Base-by-base conservation (phyloP, 352 stramenopile species). In the Phytophthora melonis region DNA sequence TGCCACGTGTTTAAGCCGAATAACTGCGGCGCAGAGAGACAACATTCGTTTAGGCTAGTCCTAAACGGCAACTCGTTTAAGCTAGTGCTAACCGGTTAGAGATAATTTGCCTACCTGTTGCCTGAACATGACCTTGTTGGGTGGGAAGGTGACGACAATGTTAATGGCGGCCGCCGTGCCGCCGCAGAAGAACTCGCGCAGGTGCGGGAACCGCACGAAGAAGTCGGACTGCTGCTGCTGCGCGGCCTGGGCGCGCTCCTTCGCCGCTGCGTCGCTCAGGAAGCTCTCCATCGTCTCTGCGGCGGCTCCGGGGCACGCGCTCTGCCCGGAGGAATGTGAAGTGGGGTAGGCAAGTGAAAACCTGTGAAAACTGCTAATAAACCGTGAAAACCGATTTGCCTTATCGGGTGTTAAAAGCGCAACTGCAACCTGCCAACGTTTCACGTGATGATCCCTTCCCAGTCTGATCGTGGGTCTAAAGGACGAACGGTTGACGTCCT, bases 101-200 rank as follows among this genome's bases (percentile, higher is more conserved):
- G n/a, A 3, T n/a, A 23, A 18, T 16, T 16, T n/a, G 19, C 18
- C 18, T 82, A 92, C 90, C 87, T 97, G 90, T 63, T 97, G 90
- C 10, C 91, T 87, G 67, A 97, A 97, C 90, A 97, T 97, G 68
- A 97, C 74, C 77, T 97, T 97, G 75, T 97, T 97, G 43, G 87
- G 86, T 34, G 88, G 80, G 71, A 97, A 97, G 6, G 91, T 97
- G 61, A 94, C 74, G 41, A 97, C 58, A 58, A 97, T 96, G 68
- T 97, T 97, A 78, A 96, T 91, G 39, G 90, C 88, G 10, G 91
- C 90, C 1, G 91, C 91, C 16, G 87, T 82, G 60, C 88, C 91
- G 41, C 91, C 91, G 45, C 89, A 94, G 58, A 89, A 75, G 69
- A 95, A 94, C 82, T 97, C 91, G 50, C 85, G 88, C 63, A 93